Conservation (phyloP, 805 yeast genomes). For the Peterozyma toletana region DNA sequence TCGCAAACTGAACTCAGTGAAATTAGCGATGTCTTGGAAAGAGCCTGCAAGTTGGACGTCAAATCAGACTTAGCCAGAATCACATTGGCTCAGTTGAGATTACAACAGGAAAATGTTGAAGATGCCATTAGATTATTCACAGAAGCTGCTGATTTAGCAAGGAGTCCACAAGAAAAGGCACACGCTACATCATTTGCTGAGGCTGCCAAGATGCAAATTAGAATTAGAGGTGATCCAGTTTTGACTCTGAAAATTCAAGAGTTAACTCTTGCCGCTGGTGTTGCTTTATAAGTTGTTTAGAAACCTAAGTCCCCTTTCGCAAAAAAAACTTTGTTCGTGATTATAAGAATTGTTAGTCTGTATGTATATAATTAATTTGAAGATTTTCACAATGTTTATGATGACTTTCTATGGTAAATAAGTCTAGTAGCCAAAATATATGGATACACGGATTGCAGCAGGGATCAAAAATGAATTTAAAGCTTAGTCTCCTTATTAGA, state of each 20-base stretch:
- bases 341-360: neutral
- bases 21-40: conserved; percentile 58
- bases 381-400: neutral
- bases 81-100: conserved; percentile 84
- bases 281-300: no score
- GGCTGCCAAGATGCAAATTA: conserved; percentile 85
- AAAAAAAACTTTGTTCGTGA: neutral
- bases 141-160: conserved; percentile 73
- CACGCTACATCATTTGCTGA: conserved; percentile 90
- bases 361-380: neutral
- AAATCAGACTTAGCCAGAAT: conserved; percentile 83
- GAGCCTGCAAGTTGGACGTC: conserved; percentile 81
- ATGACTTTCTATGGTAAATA: neutral
- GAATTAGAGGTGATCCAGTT: conserved; percentile 63
- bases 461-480: no score
- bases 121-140: conserved; percentile 80
- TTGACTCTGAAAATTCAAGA: conserved; percentile 58
- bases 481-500: no score
- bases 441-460: neutral
- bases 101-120: conserved; percentile 75
- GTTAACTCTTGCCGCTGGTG: conserved; percentile 35
- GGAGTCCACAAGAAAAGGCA: conserved; percentile 78
- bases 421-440: neutral
- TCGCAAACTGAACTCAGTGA: conserved; percentile 46
- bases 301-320: neutral